Conservation (phyloP, 306 rosid genomes). For the Rosa lucieae region DNA sequence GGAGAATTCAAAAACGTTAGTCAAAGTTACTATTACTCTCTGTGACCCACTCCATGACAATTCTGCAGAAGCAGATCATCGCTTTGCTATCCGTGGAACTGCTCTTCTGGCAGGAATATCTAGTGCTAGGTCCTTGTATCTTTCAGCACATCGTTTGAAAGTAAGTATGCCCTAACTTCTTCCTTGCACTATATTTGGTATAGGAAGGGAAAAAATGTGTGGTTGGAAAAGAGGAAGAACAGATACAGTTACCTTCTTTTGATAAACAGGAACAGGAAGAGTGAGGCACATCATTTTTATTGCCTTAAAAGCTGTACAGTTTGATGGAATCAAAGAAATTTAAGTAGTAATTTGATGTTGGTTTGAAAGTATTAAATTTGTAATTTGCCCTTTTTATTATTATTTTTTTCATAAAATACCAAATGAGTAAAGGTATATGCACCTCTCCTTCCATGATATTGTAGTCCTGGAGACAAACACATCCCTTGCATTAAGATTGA, state of each 20-base stretch:
- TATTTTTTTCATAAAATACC: too few relatives aligned
- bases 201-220: neutral
- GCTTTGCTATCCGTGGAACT: neutral
- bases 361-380: too few relatives aligned
- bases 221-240: too few relatives aligned
- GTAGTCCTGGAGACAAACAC: neutral
- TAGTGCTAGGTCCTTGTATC: neutral
- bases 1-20: neutral
- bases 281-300: neutral
- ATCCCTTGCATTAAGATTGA: neutral
- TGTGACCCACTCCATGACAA: too few relatives aligned
- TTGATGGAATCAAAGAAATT: neutral
- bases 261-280: too few relatives aligned
- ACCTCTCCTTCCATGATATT: neutral
- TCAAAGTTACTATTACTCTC: neutral
- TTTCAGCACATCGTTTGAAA: neutral
- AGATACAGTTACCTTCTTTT: too few relatives aligned
- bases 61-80: neutral
- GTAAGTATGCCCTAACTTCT: neutral
- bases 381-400: too few relatives aligned
- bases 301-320: neutral
- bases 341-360: too few relatives aligned
- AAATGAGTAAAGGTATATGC: neutral
- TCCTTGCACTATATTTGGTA: neutral
- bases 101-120: neutral